These are phyloP conservation scores for Kodamaea leandrae DNA, from an alignment of 805 yeast species.

Conservation along the genomic window DNA sequence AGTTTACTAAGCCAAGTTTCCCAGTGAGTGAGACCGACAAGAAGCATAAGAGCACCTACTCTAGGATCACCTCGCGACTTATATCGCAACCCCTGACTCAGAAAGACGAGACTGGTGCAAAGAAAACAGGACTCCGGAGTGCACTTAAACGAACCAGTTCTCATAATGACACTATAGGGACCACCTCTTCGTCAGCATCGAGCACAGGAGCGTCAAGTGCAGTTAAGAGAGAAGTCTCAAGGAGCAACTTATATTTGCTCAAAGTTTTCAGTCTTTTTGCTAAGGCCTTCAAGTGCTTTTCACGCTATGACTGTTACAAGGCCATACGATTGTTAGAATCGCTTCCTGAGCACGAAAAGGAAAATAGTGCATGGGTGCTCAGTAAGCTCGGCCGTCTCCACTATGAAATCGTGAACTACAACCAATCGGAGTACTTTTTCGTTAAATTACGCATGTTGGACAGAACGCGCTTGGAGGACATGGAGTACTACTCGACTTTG, in stretches of 20 bases:
- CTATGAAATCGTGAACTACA: constrained; percentile 85
- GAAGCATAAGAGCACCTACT: constrained; percentile 32
- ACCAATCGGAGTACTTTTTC: constrained; percentile 67
- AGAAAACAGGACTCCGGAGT: constrained; percentile 7
- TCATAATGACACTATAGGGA: constrained; percentile 5
- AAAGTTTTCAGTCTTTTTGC: constrained; percentile 54
- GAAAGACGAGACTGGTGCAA: constrained; percentile 9
- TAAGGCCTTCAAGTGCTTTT: constrained; percentile 57
- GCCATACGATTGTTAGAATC: constrained; percentile 69
- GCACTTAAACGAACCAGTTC: constrained; percentile 8
- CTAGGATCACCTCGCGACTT: constrained; percentile 48
- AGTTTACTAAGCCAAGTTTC: constrained; percentile 32
- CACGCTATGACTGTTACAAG: constrained; percentile 70
- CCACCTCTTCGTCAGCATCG: constrained; percentile 8
- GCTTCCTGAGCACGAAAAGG: constrained; percentile 59
- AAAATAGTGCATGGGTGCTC: constrained; percentile 77
- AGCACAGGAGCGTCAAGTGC: constrained; percentile 8
- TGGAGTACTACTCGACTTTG: constrained; percentile 88
- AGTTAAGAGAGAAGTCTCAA: constrained; percentile 25
- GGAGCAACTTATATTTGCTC: constrained; percentile 42
- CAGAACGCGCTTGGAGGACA: constrained; percentile 76
- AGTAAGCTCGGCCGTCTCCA: constrained; percentile 76
- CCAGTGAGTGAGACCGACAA: constrained; percentile 20
- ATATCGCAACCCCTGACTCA: constrained; percentile 31
- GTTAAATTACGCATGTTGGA: constrained; percentile 61